A percentile compares a stretch with the other conserved stretches of the same genome.
phyloP scores from a whole-genome alignment of 345 rosid genomes.

The Eucalyptus regnans region DNA sequence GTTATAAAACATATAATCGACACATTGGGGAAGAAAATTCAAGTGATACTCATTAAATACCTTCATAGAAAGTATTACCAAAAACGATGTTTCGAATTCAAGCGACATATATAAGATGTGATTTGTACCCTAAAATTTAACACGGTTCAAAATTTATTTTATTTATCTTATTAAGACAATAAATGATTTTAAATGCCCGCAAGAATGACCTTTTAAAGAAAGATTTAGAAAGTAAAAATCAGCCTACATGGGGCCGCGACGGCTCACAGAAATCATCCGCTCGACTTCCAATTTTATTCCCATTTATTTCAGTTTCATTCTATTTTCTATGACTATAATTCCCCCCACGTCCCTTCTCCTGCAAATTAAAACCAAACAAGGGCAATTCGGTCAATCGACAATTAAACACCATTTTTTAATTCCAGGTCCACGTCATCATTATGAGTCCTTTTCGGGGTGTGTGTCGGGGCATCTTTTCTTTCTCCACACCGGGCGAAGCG shows the following conservation, averaged over 20 bases:
- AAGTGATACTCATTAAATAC: neutral
- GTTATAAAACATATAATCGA: too few relatives aligned
- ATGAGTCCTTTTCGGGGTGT: neutral
- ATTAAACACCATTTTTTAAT: neutral
- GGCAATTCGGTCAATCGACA: neutral
- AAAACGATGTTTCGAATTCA: accelerated
- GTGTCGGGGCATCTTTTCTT: neutral
- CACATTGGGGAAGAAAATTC: too few relatives aligned
- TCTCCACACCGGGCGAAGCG: neutral
- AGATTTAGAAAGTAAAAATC: neutral
- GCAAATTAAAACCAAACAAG: neutral
- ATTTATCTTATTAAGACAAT: neutral
- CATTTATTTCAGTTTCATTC: neutral
- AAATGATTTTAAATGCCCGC: neutral
- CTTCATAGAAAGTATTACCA: too few relatives aligned
- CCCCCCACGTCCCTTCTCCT: neutral
- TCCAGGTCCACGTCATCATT: neutral
- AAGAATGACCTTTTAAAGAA: neutral
- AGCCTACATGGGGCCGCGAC: neutral
- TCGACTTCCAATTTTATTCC: neutral
- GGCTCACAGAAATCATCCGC: neutral
- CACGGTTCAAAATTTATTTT: too few relatives aligned
- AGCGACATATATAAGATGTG: accelerated
- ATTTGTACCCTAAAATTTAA: too few relatives aligned
- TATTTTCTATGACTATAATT: neutral